These are phyloP conservation scores for Solanum gracilifrons DNA, from an alignment of 257 asterid genomes.

Conservation along the genomic window DNA sequence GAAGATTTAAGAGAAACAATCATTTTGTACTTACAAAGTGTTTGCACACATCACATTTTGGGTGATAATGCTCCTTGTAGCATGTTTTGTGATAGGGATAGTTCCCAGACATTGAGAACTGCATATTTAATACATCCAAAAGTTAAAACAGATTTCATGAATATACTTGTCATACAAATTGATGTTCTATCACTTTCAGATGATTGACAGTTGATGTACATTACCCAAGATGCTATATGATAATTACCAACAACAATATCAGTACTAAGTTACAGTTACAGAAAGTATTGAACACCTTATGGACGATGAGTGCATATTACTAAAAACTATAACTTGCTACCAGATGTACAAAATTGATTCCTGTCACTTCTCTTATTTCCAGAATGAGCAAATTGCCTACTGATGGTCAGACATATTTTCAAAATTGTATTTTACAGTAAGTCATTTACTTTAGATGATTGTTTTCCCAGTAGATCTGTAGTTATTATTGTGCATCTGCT, in stretches of 20 bases:
- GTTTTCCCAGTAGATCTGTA: background rate
- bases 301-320: background rate
- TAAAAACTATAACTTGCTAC: background rate
- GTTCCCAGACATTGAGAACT: slow-evolving; percentile 80
- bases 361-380: background rate
- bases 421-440: background rate
- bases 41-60: slow-evolving; percentile 88
- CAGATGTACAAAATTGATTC: background rate
- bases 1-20: background rate
- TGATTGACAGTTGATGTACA: background rate
- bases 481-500: background rate
- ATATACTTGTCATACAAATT: background rate
- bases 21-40: slow-evolving; percentile 54
- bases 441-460: background rate
- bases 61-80: slow-evolving; percentile 90
- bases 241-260: background rate
- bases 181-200: background rate
- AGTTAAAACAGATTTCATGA: background rate
- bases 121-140: slow-evolving; percentile 17
- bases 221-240: background rate
- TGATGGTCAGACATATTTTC: background rate
- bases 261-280: background rate
- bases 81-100: slow-evolving; percentile 78
- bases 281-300: background rate
- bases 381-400: background rate